Conservation (phyloP, 1,284 basidiomycete genomes). For the Rhodotorula sp. region DNA sequence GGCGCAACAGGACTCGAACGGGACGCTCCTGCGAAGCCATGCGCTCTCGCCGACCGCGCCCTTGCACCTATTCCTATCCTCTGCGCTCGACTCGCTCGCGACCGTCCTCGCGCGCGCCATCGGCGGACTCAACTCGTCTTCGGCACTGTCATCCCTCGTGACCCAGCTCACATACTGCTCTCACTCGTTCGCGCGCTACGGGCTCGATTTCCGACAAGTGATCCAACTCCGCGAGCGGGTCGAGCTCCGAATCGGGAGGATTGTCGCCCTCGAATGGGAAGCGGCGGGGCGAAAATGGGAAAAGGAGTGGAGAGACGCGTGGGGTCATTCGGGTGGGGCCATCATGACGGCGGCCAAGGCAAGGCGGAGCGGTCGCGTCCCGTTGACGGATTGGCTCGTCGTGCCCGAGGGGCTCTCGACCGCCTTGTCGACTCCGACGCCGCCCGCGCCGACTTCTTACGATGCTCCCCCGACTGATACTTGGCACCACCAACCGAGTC, state of each 20-base stretch:
- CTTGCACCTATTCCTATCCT: conserved; percentile 58
- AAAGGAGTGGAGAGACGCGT: conserved; percentile 39
- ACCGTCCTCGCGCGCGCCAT: conserved; percentile 51
- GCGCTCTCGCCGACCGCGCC: conserved; percentile 51
- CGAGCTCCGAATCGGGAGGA: conserved; percentile 62
- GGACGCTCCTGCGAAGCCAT: conserved; percentile 23
- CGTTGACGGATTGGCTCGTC: conserved; percentile 51
- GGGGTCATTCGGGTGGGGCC: conserved; percentile 42
- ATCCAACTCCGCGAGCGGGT: conserved; percentile 56
- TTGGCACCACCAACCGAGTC: conserved; percentile 56
- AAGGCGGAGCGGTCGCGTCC: conserved; percentile 42
- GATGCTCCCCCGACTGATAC: not conserved
- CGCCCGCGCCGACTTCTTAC: conserved; percentile 2
- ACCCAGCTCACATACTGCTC: conserved; percentile 91
- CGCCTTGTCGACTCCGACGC: conserved; percentile 37
- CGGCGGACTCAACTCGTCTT: conserved; percentile 58
- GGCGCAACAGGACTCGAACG: conserved; percentile 15
- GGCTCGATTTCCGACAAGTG: conserved; percentile 65
- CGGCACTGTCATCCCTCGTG: conserved; percentile 73
- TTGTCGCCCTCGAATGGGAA: conserved; percentile 53
- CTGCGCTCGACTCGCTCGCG: conserved; percentile 60
- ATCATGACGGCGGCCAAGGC: conserved; percentile 51
- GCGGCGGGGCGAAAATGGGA: conserved; percentile 35
- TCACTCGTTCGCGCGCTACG: conserved; percentile 85
- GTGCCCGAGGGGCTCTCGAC: conserved; percentile 44